These are phyloP conservation scores for Cutaneotrichosporon sp. DNA, from an alignment of 1,284 basidiomycete genomes.

Conservation along the genomic window DNA sequence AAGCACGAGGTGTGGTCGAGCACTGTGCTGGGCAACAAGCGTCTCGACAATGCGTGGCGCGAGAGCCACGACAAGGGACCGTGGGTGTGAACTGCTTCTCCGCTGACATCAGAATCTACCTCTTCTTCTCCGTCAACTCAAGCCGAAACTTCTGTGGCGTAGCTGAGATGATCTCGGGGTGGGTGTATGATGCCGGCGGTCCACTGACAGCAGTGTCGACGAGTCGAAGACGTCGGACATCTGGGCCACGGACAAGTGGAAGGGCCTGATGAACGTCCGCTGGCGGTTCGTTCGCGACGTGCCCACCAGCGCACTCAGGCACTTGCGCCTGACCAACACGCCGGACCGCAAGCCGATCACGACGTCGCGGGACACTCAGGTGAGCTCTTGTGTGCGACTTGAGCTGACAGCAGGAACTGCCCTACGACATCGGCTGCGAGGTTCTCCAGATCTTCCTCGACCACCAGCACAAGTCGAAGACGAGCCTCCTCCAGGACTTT, in stretches of 20 bases:
- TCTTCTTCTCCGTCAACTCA: conserved; percentile 95
- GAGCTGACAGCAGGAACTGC: conserved; percentile 61
- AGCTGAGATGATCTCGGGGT: conserved; percentile 91
- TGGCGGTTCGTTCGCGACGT: conserved; percentile 97
- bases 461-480: conserved; percentile 73
- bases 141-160: conserved; percentile 96
- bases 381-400: not conserved
- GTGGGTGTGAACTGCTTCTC: not conserved
- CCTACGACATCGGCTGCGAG: conserved; percentile 90
- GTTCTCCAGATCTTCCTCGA: conserved; percentile 91
- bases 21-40: conserved; percentile 91
- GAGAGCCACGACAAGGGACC: conserved; percentile 81
- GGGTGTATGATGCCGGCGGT: conserved; percentile 21
- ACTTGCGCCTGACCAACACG: conserved; percentile 70
- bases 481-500: conserved; percentile 89
- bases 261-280: conserved; percentile 90
- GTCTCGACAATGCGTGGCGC: conserved; percentile 91
- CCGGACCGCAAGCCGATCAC: conserved; percentile 95
- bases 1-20: conserved; percentile 98
- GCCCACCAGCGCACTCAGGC: conserved; percentile 62
- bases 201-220: conserved; percentile 47
- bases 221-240: conserved; percentile 64
- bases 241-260: conserved; percentile 98
- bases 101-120: conserved; percentile 63
- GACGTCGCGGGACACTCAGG: conserved; percentile 62